Evolutionary conservation across 192 early-diverging fungal genomes (phyloP).

Genomic region (Chytriomyces hyalinus): DNA sequence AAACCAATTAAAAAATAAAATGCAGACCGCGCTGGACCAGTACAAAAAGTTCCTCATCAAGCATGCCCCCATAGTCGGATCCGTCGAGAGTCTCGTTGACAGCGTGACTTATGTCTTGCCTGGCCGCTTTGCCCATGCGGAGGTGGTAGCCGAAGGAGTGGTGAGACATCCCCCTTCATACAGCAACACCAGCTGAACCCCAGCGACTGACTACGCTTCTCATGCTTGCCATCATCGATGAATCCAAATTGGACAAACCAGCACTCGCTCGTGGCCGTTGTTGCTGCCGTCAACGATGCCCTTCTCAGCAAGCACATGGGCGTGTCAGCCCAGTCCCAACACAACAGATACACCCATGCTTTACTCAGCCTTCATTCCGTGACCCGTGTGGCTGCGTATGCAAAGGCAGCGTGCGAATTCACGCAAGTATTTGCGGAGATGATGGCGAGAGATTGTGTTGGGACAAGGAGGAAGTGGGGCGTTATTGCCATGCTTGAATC

Average conservation of each 20-base stretch:
- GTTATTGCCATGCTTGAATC: conserved; percentile 69
- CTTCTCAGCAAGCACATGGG: conserved; percentile 53
- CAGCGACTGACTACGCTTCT: not conserved
- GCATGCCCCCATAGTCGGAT: conserved; percentile 83
- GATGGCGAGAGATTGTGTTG: conserved; percentile 70
- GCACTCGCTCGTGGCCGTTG: conserved; percentile 74
- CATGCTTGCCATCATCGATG: not conserved
- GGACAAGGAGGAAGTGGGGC: conserved; percentile 64
- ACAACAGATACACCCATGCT: conserved; percentile 78
- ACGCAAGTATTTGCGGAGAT: conserved; percentile 80
- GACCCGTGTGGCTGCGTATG: conserved; percentile 52
- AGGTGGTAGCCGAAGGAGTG: conserved; percentile 84
- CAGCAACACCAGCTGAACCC: not conserved
- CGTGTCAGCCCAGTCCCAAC: conserved; percentile 29
- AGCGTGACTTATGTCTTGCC: conserved; percentile 90
- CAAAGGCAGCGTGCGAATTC: conserved; percentile 74
- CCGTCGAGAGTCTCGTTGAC: conserved; percentile 84
- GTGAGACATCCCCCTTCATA: conserved; percentile 26
- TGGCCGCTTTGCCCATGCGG: conserved; percentile 90
- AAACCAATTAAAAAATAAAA: not conserved
- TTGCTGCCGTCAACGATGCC: conserved; percentile 87
- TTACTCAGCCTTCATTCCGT: conserved; percentile 50
- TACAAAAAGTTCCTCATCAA: conserved; percentile 11
- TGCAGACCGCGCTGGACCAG: not conserved
- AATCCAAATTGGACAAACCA: not conserved